Conservation (phyloP, 2,329 filamentous ascomycete genomes). For the Xylariaceae sp. region DNA sequence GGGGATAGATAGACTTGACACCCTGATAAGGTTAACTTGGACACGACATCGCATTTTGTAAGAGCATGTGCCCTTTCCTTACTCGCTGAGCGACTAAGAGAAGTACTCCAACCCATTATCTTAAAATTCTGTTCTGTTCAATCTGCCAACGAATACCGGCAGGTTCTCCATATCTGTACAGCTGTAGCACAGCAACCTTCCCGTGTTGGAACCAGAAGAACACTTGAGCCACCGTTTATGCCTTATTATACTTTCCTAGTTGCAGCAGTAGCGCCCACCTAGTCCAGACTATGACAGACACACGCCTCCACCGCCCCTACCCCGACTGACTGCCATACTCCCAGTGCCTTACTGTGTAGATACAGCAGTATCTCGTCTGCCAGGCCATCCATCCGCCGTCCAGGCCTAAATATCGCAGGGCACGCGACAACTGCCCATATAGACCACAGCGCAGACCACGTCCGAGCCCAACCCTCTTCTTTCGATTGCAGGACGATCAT, state of each 20-base stretch:
- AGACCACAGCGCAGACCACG: conserved; percentile 1
- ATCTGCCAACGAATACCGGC: conserved; percentile 4
- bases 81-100: conserved; percentile 16
- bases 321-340: background rate
- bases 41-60: conserved; percentile 18
- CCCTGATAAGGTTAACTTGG: conserved; percentile 9
- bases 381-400: too few species aligned
- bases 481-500: conserved; percentile 6
- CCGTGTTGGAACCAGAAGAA: too few species aligned
- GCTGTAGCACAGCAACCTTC: too few species aligned
- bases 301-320: background rate
- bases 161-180: too few species aligned
- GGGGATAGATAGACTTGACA: conserved; percentile 13
- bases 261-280: background rate
- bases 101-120: conserved; percentile 9
- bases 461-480: conserved; percentile 12
- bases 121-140: conserved; percentile 6
- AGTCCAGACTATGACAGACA: too few species aligned
- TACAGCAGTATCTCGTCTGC: too few species aligned
- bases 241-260: background rate
- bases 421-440: conserved; percentile 11
- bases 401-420: conserved; percentile 5
- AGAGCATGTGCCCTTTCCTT: conserved; percentile 18
- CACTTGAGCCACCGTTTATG: too few species aligned
- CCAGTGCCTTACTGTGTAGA: conserved; percentile 1